phyloP scores from a whole-genome alignment of 176 grass and related monocot genomes.

The Triticum timopheevii region DNA sequence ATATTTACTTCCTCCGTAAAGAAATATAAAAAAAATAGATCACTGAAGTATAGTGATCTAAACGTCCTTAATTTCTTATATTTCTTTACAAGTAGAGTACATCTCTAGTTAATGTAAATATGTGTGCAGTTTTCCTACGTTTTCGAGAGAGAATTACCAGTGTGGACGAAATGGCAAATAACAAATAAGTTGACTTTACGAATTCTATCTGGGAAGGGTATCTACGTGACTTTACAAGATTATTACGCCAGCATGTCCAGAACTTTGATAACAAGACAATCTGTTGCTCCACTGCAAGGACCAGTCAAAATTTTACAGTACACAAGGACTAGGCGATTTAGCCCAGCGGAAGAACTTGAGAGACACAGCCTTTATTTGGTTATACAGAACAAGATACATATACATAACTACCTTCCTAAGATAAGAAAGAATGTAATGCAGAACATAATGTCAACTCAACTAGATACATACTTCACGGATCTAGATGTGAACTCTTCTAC shows the following conservation, averaged over 20 bases:
- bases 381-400: constrained; percentile 17
- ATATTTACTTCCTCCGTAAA: no score
- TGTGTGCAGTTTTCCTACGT: no score
- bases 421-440: constrained; percentile 26
- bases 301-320: constrained; percentile 16
- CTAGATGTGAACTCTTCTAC: constrained; percentile 22
- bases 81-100: no score
- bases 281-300: constrained; percentile 3
- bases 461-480: constrained; percentile 40
- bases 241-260: neutral
- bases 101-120: no score
- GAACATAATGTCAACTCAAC: constrained; percentile 31
- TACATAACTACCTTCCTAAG: constrained; percentile 19
- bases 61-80: no score
- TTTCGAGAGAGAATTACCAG: no score
- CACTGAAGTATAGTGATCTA: no score
- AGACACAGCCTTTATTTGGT: constrained; percentile 19
- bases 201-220: neutral
- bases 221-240: neutral
- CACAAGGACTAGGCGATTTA: neutral
- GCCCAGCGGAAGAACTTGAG: neutral
- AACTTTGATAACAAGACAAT: neutral
- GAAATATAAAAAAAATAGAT: no score
- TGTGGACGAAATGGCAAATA: no score
- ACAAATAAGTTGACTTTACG: neutral